These are phyloP conservation scores for Calonectria pauciramosa DNA, from an alignment of 2,329 filamentous ascomycete species.

Conservation along the genomic window DNA sequence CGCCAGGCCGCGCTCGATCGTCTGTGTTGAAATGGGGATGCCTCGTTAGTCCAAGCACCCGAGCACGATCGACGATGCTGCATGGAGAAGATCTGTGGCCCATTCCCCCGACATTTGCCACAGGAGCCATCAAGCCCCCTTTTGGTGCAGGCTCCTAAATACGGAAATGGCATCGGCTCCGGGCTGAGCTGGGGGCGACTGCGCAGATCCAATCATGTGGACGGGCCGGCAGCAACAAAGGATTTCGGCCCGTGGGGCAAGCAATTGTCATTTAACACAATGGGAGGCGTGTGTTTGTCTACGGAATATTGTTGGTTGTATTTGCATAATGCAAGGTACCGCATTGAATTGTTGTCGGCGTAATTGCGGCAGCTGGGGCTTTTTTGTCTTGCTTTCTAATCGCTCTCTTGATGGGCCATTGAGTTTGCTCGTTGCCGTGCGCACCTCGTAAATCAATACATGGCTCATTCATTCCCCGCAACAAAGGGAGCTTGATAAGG, in stretches of 20 bases:
- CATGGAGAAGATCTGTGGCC: not conserved
- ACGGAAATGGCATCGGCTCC: not conserved
- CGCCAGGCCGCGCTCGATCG: not conserved
- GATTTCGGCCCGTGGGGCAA: slow-evolving; percentile 14
- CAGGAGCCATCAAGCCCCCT: not conserved
- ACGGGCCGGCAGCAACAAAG: slow-evolving; percentile 1
- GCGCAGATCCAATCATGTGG: slow-evolving; percentile 7
- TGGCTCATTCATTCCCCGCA: not conserved
- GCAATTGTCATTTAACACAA: not conserved
- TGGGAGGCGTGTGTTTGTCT: not conserved
- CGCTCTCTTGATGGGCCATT: not conserved
- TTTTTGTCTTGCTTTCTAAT: not conserved
- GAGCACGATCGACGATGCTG: not conserved
- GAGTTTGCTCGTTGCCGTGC: not conserved
- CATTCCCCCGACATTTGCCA: slow-evolving; percentile 3
- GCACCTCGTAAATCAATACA: not conserved
- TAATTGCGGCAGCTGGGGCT: not conserved
- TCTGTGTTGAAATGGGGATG: not conserved
- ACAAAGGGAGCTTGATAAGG: not conserved
- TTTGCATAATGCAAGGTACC: not conserved
- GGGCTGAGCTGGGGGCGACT: slow-evolving; percentile 2
- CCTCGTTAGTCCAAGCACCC: not conserved
- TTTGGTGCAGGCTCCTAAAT: not conserved
- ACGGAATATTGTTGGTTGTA: not conserved
- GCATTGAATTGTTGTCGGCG: not conserved